phyloP scores from a whole-genome alignment of 805 yeast species.

The Ogataea pilisensis region DNA sequence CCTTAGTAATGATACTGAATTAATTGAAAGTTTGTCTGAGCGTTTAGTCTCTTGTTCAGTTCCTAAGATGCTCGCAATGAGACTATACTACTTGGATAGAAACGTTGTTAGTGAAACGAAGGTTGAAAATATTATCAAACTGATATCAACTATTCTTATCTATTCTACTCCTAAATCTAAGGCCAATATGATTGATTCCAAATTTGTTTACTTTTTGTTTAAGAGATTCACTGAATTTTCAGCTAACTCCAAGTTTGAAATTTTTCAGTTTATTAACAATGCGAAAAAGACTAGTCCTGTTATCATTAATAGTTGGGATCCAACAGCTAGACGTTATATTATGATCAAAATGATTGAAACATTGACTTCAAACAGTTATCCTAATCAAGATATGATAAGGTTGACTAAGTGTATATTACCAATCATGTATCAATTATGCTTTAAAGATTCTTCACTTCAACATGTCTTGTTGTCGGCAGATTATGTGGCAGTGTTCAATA shows the following conservation, averaged over 20 bases:
- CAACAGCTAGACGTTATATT: not conserved
- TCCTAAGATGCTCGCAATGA: not conserved
- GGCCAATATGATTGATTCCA: not conserved
- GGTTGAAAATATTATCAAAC: not conserved
- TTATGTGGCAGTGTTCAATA: conserved; percentile 13
- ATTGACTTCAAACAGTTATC: conserved; percentile 11
- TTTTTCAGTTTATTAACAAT: conserved; percentile 11
- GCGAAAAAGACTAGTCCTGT: not conserved
- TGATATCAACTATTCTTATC: not conserved
- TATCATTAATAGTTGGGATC: not conserved
- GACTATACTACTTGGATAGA: not conserved
- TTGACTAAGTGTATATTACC: conserved; percentile 14
- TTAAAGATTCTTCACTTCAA: conserved; percentile 11
- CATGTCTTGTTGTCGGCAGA: conserved; percentile 13
- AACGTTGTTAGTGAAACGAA: not conserved
- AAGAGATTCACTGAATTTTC: conserved; percentile 12
- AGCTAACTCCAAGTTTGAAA: conserved; percentile 13
- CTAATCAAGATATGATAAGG: conserved; percentile 9
- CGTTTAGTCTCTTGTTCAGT: not conserved
- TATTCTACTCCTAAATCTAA: not conserved
- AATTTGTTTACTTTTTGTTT: conserved; percentile 14
- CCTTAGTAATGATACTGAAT: not conserved
- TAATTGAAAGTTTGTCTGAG: not conserved
- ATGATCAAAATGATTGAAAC: conserved; percentile 17
- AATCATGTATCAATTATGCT: conserved; percentile 11